Evolutionary conservation across 768 basidiomycete genomes (phyloP).

Genomic region (Suillus bovinus): DNA sequence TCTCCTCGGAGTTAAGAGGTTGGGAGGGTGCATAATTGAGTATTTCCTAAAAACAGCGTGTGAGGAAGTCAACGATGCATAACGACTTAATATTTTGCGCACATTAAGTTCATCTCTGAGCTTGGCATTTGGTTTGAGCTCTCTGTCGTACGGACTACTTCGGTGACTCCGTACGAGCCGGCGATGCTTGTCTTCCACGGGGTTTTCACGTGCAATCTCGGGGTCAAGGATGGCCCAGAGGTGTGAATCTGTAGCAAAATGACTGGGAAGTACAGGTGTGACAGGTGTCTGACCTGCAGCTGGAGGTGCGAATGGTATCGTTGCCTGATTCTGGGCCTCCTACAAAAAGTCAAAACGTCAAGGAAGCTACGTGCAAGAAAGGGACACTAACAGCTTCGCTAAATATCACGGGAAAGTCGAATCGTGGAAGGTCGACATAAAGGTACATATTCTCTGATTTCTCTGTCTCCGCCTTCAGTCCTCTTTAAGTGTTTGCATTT

Average conservation of each 20-base stretch:
- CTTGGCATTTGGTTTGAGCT: conserved; percentile 95
- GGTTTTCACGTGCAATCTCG: conserved; percentile 89
- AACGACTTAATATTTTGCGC: conserved; percentile 26
- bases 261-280: conserved; percentile 41
- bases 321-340: no score
- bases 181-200: conserved; percentile 96
- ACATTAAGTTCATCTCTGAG: conserved; percentile 92
- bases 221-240: conserved; percentile 92
- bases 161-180: conserved; percentile 92
- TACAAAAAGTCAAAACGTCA: conserved; percentile 18
- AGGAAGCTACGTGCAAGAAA: background rate
- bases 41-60: conserved; percentile 62
- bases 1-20: conserved; percentile 84
- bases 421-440: no score
- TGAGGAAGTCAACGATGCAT: background rate
- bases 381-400: conserved; percentile 71
- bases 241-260: conserved; percentile 63
- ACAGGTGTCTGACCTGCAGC: conserved; percentile 42
- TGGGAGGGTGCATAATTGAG: conserved; percentile 91
- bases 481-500: background rate
- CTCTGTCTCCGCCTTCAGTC: conserved; percentile 76
- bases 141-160: conserved; percentile 91
- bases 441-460: conserved; percentile 95
- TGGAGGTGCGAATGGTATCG: conserved; percentile 43
- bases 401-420: conserved; percentile 96